A percentile compares a stretch with the other conserved stretches of the same genome.
Conservation (phyloP, 345 rosid genomes). For the Aurinia saxatilis region DNA sequence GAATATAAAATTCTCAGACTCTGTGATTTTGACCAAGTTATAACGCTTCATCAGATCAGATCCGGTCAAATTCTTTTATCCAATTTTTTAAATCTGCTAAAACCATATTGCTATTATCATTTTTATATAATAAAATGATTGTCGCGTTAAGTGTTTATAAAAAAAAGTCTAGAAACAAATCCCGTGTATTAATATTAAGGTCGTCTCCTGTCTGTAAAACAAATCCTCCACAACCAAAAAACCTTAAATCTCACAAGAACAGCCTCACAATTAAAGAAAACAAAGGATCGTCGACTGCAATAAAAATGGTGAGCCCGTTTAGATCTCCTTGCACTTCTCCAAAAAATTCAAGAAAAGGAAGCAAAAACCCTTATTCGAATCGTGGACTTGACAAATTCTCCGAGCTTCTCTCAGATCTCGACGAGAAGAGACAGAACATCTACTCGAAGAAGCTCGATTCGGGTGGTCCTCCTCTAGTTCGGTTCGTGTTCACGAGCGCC, state of each 20-base stretch:
- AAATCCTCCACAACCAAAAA: constrained; percentile 6
- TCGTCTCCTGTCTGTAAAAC: constrained; percentile 21
- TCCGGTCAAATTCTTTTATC: constrained; percentile 7
- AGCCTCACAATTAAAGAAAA: too few relatives aligned
- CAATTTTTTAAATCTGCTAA: neutral
- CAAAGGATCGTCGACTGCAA: too few relatives aligned
- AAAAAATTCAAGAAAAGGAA: constrained; percentile 31
- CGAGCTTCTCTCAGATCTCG: constrained; percentile 49
- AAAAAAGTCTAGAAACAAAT: constrained; percentile 3
- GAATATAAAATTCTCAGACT: neutral
- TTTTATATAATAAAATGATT: neutral
- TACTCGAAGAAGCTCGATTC: constrained; percentile 41
- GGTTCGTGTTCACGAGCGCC: constrained; percentile 41
- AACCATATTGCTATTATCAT: neutral
- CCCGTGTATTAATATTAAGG: constrained; percentile 17
- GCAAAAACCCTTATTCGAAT: constrained; percentile 62
- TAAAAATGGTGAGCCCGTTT: constrained; percentile 22
- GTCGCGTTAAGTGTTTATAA: constrained; percentile 13
- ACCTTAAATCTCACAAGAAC: too few relatives aligned
- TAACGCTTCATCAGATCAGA: constrained; percentile 21
- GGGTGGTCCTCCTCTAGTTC: constrained; percentile 41
- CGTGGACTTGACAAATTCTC: constrained; percentile 78
- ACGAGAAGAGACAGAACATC: constrained; percentile 49
- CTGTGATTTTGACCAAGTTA: constrained; percentile 16
- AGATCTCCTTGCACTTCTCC: constrained; percentile 30